Base-by-base conservation (phyloP, 306 rosid genomes). In the Luffa aegyptiaca region DNA sequence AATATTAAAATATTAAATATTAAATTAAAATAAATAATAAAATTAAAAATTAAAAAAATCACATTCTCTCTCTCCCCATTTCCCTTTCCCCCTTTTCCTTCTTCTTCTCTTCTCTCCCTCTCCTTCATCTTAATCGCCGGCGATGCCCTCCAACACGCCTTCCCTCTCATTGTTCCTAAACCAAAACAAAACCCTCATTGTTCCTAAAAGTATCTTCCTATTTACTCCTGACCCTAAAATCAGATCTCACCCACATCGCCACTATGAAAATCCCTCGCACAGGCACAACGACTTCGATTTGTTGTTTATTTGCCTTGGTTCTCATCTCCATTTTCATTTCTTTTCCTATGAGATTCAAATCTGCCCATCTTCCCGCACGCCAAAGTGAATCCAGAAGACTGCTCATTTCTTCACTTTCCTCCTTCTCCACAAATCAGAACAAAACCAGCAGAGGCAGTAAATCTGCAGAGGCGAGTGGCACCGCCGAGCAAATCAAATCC, bases 401-500 rank as follows among this genome's bases (percentile, higher is more conserved):
- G 12, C 62, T 75, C n/a, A n/a, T 75, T 33, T 53, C 79, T 53
- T 65, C 72, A 6, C 62, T 75, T 53, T 11, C 59, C 63, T 75
- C 79, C 1, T 51, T 52, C 62, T 33, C 63, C 20, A 48, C 48
- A 16, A 52, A 75, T 35, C 11, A 8, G 31, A 75, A 17, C 64
- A 75, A 75, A 48, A 31, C n/a, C 31, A 31, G 49, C 6, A 10
- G 31, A 33, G 18, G 59, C 2, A 2, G n/a, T 8, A 44, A 5
- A 42, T 71, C 41, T 45, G 21, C 59, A 14, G 63, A 52, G 10
- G 1, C n/a, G 79, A 18, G 57, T 46, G 63, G 63, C 63, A 45
- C 61, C 79, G 1, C 35, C 36, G 5, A 75, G 79, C 79, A 75
- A 52, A 35, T 75, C 79, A 14, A 75, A 75, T 53, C 65, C 63